These are phyloP conservation scores for Quercus tomentella DNA, from an alignment of 331 rosid species.

Conservation along the genomic window DNA sequence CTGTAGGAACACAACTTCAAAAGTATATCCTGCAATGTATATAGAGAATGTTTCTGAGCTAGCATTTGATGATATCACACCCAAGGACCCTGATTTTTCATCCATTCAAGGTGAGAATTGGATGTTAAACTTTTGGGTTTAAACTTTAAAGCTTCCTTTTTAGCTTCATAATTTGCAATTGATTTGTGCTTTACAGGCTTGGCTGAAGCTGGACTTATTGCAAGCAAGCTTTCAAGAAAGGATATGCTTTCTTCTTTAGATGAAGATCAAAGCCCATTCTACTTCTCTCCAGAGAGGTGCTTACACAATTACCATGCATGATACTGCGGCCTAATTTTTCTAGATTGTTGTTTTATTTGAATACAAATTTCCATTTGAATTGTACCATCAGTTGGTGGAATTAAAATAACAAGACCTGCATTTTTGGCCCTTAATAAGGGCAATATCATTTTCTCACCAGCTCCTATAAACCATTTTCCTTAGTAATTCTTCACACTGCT, in stretches of 20 bases:
- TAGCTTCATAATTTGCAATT: conserved; percentile 12
- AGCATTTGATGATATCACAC: conserved; percentile 90
- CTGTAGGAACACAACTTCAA: conserved; percentile 69
- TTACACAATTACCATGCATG: not conserved
- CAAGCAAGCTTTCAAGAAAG: conserved; percentile 82
- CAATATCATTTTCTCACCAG: not conserved
- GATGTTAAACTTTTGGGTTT: conserved; percentile 10
- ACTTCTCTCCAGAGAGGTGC: conserved; percentile 84
- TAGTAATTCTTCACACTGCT: not conserved
- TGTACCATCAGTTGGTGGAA: not conserved
- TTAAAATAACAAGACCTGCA: not conserved
- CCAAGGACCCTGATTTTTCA: conserved; percentile 88
- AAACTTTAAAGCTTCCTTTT: not conserved
- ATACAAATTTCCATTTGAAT: not conserved
- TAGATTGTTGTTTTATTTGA: not conserved
- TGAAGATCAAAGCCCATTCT: conserved; percentile 54
- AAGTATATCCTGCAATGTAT: conserved; percentile 98
- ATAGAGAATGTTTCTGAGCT: conserved; percentile 86
- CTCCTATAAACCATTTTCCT: not conserved
- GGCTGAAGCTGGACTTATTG: conserved; percentile 98
- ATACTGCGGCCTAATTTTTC: not conserved
- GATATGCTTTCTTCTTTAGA: conserved; percentile 60
- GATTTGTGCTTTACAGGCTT: conserved; percentile 54
- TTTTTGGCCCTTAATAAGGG: not conserved
- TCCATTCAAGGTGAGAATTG: conserved; percentile 79